Base-by-base conservation (phyloP, 371 early-diverging fungal genomes). In the Choanephora cucurbitarum region DNA sequence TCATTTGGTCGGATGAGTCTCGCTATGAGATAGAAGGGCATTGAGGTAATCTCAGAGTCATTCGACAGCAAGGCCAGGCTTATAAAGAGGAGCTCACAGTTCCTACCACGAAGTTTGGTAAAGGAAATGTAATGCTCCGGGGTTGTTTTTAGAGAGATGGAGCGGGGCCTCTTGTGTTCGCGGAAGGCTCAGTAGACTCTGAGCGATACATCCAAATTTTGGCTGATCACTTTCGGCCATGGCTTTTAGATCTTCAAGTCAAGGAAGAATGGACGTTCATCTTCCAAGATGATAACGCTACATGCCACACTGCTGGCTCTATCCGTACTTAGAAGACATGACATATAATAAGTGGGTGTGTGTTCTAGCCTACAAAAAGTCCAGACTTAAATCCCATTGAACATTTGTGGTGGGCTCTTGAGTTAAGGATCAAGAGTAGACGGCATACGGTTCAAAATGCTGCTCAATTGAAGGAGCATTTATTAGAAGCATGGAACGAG, bases 351-450 rank as follows among this genome's bases (percentile, higher is more conserved):
- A 6, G 11, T 8, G 44, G 44, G 5, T 44, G 2, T 44, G 44
- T 11, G 13, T 44, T 17, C 44, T 22, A 11, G 37, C 37, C 37
- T 37, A 2, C 37, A 13, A 3, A 37, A 37, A 37, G 14, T 7
- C 28, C 28, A 9, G 22, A 44, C n/a, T 22, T 44, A 44, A 44
- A 44, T 22, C 44, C 6, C 13, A 44, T 44, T 44, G 44, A 44
- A 18, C 13, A 44, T 17, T 22, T 44, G 18, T 44, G 44, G 44
- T 44, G 44, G 44, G 17, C 44, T 22, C 44, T 44, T 22, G 44
- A 44, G 18, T 14, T 14, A 18, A 37, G 11, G 11, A 37, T 37
- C 10, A 11, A 37, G 37, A 37, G 37, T 11, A 14, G 1, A 37
- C 9, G 37, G 10, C 14, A 14, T 37, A 11, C 3, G 7, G 10